Evolutionary conservation across 31 red algal genomes (phyloP).

Genomic region (Asparagopsis taxiformis): DNA sequence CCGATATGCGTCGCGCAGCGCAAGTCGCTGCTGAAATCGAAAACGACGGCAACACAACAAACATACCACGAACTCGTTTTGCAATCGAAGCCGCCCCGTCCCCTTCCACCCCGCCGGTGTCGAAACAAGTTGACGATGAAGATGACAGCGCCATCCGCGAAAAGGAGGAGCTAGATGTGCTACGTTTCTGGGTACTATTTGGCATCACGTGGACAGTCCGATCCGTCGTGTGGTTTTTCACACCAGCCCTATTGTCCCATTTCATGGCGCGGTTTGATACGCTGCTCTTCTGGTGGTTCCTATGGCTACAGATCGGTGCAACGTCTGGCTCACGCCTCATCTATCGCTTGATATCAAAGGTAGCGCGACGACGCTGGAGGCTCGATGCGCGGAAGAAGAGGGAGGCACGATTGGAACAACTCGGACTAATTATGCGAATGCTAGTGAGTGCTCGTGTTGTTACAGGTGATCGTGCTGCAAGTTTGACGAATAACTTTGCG

Average conservation of each 20-base stretch:
- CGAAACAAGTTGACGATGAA: neutral
- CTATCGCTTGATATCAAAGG: conserved; percentile 14
- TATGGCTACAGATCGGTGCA: conserved; percentile 54
- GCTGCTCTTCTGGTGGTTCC: conserved; percentile 22
- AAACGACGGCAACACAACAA: conserved; percentile 1
- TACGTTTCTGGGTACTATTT: conserved; percentile 65
- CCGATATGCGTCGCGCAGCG: neutral
- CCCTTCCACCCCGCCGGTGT: neutral
- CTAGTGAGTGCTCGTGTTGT: conserved; percentile 9
- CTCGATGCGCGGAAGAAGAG: neutral
- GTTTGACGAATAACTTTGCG: neutral
- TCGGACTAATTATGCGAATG: conserved; percentile 16
- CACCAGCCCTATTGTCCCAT: neutral
- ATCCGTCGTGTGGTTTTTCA: conserved; percentile 34
- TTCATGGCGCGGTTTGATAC: conserved; percentile 21
- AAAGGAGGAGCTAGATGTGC: conserved; percentile 14
- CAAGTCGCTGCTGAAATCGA: conserved; percentile 17
- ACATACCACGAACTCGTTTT: neutral
- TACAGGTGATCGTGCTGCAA: conserved; percentile 11
- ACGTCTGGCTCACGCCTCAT: conserved; percentile 41
- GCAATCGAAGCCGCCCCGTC: neutral
- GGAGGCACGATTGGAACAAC: conserved; percentile 5
- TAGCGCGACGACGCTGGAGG: conserved; percentile 3
- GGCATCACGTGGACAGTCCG: conserved; percentile 28
- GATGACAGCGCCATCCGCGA: conserved; percentile 1